phyloP scores from a whole-genome alignment of 306 rosid genomes.

The Carpinus viminea region DNA sequence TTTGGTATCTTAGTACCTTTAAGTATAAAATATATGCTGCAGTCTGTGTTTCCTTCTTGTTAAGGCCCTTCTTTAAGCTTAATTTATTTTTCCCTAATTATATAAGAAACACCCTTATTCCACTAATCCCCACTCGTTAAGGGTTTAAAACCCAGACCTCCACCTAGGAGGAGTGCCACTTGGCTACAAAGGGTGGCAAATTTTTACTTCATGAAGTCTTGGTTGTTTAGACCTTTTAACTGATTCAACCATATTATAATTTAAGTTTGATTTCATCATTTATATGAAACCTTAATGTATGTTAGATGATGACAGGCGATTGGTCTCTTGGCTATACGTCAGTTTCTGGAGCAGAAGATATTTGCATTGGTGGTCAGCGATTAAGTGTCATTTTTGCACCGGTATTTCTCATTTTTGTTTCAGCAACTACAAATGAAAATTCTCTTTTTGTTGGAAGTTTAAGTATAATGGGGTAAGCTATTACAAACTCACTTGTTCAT shows the following conservation, averaged over 20 bases:
- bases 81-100: neutral
- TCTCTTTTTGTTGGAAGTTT: neutral
- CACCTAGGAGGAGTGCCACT: neutral
- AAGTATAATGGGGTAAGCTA: neutral
- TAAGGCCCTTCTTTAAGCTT: neutral
- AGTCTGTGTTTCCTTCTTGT: neutral
- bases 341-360: conserved; percentile 66
- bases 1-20: neutral
- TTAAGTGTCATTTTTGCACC: conserved; percentile 66
- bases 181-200: neutral
- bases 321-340: conserved; percentile 75
- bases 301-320: conserved; percentile 48
- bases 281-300: neutral
- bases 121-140: neutral
- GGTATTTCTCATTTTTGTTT: conserved; percentile 40
- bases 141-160: neutral
- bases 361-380: conserved; percentile 67
- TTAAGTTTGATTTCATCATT: conserved; percentile 8
- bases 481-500: neutral
- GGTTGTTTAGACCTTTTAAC: neutral
- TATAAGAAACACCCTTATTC: neutral
- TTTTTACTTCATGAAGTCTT: neutral
- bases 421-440: neutral
- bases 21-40: neutral
- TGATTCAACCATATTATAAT: neutral